Conservation (phyloP, 1,284 basidiomycete genomes). For the Cutaneotrichosporon sp. region DNA sequence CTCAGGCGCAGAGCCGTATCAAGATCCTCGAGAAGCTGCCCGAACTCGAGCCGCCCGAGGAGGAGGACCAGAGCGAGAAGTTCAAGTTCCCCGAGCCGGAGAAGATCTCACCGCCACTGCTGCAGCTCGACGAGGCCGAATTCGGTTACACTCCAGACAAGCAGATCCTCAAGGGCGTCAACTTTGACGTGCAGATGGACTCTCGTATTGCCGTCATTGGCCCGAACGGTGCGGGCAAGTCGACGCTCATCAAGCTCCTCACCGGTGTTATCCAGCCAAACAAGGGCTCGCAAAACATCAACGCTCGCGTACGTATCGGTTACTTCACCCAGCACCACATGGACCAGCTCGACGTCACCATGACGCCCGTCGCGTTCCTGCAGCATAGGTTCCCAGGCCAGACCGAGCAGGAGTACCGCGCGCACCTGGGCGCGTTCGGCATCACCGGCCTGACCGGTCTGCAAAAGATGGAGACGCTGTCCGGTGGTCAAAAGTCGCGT, state of each 20-base stretch:
- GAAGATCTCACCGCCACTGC: constrained; percentile 93
- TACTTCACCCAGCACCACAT: constrained; percentile 99
- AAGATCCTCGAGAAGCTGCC: constrained; percentile 98
- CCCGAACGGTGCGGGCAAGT: constrained; percentile 60
- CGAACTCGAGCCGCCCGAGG: constrained; percentile 86
- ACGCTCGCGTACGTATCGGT: constrained; percentile 83
- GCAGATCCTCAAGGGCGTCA: constrained; percentile 73
- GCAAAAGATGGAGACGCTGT: constrained; percentile 58
- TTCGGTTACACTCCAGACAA: constrained; percentile 88
- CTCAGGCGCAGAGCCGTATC: constrained; percentile 94
- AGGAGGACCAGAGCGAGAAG: constrained; percentile 78
- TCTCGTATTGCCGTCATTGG: constrained; percentile 89
- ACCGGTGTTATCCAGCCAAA: constrained; percentile 84
- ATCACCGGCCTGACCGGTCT: constrained; percentile 92
- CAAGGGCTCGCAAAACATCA: constrained; percentile 80
- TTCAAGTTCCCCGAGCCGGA: constrained; percentile 94
- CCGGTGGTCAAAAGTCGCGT: constrained; percentile 92
- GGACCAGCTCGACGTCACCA: constrained; percentile 78
- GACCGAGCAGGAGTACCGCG: constrained; percentile 93
- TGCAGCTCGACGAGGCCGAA: constrained; percentile 86
- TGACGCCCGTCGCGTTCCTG: constrained; percentile 90
- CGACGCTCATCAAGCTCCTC: constrained; percentile 76
- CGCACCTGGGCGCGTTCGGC: constrained; percentile 95
- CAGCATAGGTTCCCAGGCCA: constrained; percentile 89
- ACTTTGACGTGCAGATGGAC: constrained; percentile 87